Evolutionary conservation across 306 rosid genomes (phyloP), one percentile per base, ranked within the genome.

Genomic region (Lupinus albus): DNA sequence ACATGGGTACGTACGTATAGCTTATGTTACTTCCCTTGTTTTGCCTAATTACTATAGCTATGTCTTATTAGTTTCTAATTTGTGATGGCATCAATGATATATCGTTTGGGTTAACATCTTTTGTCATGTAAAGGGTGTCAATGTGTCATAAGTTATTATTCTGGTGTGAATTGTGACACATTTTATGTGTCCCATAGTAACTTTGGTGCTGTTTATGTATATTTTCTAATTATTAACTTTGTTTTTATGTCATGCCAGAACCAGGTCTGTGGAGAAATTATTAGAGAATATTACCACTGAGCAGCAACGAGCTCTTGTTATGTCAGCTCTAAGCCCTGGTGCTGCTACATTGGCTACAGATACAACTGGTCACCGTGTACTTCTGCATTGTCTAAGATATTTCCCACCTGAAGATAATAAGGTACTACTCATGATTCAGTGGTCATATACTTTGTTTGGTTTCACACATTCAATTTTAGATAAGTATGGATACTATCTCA

Each of bases 361-460:
- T 67, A 20, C 12, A 1, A 81, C 74, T 67, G 91, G 89, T 65
- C 84, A 85, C 33, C 84, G 85, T 47, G 88, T 85, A 41, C 61
- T 85, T 35, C 71, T 78, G 61, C 52, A 76, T 53, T 87, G 93
- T 76, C 33, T 89, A 16, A 77, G 58, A 51, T 54, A 76, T 67
- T 87, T 87, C 44, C n/a, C 87, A 4, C 54, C 1, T 0, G 76
- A 81, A 18, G 78, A 81, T 20, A 89, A 63, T 7, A 42, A 28
- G 91, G 96, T 87, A 78, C 30, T 41, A 11, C 9, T 49, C 42
- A 12, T 51, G 50, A 8, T 75, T 18, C n/a, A n/a, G n/a, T 50
- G 61, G 32, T 60, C 16, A 1, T 14, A 2, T 35, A 18, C 60
- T 67, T 33, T 32, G 17, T 15, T 61, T 16, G 33, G 14, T 5